These are phyloP conservation scores for Microdochium paspali DNA, from an alignment of 2,329 filamentous ascomycete genomes.

Conservation along the genomic window DNA sequence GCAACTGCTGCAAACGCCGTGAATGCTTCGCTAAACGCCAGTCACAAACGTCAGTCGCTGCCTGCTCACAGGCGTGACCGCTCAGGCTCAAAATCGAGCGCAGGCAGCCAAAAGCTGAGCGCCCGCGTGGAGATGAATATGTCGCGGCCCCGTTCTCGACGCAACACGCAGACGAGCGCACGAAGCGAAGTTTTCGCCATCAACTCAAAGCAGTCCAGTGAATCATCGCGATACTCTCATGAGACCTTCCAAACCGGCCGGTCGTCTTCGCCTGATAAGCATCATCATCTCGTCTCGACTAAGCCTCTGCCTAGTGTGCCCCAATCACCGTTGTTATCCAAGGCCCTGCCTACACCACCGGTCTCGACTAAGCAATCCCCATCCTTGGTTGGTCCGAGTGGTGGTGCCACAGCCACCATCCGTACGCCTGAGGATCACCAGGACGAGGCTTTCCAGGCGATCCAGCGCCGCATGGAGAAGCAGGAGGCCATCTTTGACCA, in stretches of 20 bases:
- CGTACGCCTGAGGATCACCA: constrained; percentile 1
- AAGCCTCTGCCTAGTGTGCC: not conserved
- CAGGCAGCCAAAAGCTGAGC: not conserved
- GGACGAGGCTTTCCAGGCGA: constrained; percentile 2
- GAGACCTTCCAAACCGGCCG: not conserved
- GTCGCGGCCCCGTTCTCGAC: not conserved
- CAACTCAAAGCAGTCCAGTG: not conserved
- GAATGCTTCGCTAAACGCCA: not conserved
- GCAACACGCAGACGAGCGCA: not conserved
- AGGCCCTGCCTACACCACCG: not conserved
- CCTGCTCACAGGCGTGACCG: not conserved
- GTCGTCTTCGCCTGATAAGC: not conserved
- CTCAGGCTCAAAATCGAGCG: not conserved
- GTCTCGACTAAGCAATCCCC: not conserved
- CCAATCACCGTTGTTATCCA: not conserved
- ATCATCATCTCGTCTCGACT: not conserved
- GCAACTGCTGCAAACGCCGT: no score
- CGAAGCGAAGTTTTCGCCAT: not conserved
- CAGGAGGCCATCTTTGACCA: constrained; percentile 1
- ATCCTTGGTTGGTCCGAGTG: not conserved
- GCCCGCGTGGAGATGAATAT: not conserved
- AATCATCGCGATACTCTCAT: not conserved
- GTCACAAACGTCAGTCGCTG: not conserved
- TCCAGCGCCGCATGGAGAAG: constrained; percentile 3
- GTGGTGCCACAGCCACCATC: not conserved